phyloP scores from a whole-genome alignment of 352 stramenopile species.

The Aphanomyces astaci region DNA sequence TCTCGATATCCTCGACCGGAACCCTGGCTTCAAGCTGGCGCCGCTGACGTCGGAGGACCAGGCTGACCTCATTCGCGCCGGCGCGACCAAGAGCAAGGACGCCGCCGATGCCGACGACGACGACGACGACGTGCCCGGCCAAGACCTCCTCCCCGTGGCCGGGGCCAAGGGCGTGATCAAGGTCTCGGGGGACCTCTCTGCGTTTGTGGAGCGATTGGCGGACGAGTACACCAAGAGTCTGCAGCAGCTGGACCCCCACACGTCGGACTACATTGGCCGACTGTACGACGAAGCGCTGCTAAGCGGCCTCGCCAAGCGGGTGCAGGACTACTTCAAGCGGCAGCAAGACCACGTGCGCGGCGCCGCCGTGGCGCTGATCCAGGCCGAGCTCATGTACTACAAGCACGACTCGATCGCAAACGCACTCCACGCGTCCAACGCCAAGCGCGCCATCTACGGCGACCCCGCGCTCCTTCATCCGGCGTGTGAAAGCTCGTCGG shows the following conservation, averaged over 20 bases:
- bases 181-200: conserved; percentile 80
- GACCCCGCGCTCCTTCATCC: conserved; percentile 82
- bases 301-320: conserved; percentile 72
- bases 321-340: conserved; percentile 88
- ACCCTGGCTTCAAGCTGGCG: conserved; percentile 65
- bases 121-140: conserved; percentile 83
- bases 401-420: conserved; percentile 91
- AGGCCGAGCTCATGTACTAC: conserved; percentile 95
- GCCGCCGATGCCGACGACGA: conserved; percentile 60
- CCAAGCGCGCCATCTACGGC: conserved; percentile 77
- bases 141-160: conserved; percentile 59
- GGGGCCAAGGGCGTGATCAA: conserved; percentile 75
- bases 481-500: conserved; percentile 57
- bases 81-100: conserved; percentile 53
- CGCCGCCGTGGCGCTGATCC: conserved; percentile 85
- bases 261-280: conserved; percentile 90
- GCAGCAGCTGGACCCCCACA: conserved; percentile 95
- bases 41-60: conserved; percentile 75
- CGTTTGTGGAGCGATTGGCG: conserved; percentile 89
- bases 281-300: conserved; percentile 91
- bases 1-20: conserved; percentile 71
- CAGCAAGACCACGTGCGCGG: conserved; percentile 68
- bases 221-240: conserved; percentile 98
- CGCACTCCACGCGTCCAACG: conserved; percentile 64
- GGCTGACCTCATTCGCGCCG: conserved; percentile 69